These are phyloP conservation scores for Fusarium domesticum DNA, from an alignment of 2,329 filamentous ascomycete species.

Conservation along the genomic window DNA sequence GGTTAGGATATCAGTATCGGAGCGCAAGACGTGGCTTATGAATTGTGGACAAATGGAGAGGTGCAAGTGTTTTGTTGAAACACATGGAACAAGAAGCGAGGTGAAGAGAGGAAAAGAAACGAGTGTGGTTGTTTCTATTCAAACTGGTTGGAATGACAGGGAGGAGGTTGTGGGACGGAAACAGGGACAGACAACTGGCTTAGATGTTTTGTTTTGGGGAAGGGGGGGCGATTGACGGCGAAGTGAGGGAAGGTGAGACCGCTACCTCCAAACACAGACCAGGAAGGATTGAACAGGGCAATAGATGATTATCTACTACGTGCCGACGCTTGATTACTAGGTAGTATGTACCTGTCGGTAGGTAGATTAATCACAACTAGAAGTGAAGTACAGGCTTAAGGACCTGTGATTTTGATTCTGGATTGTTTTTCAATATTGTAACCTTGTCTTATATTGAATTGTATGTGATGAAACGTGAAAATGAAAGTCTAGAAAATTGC, in stretches of 20 bases:
- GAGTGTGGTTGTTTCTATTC: neutral
- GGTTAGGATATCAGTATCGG: no score
- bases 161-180: conserved; percentile 11
- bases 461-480: no score
- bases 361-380: no score
- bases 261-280: neutral
- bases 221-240: conserved; percentile 21
- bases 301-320: no score
- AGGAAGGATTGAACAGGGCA: neutral
- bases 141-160: neutral
- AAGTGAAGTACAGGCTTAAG: no score
- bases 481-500: no score
- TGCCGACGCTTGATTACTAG: no score
- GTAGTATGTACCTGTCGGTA: no score
- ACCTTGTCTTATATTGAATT: no score
- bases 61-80: neutral
- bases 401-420: no score
- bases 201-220: conserved; percentile 5
- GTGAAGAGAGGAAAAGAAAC: neutral
- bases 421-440: no score
- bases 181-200: conserved; percentile 8
- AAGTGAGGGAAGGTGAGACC: conserved; percentile 13
- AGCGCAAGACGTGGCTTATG: neutral
- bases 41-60: neutral
- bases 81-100: neutral